Evolutionary conservation across 2,329 filamentous ascomycete genomes (phyloP), one percentile per base, ranked within the genome.

Genomic region (Colletotrichum kahawae): DNA sequence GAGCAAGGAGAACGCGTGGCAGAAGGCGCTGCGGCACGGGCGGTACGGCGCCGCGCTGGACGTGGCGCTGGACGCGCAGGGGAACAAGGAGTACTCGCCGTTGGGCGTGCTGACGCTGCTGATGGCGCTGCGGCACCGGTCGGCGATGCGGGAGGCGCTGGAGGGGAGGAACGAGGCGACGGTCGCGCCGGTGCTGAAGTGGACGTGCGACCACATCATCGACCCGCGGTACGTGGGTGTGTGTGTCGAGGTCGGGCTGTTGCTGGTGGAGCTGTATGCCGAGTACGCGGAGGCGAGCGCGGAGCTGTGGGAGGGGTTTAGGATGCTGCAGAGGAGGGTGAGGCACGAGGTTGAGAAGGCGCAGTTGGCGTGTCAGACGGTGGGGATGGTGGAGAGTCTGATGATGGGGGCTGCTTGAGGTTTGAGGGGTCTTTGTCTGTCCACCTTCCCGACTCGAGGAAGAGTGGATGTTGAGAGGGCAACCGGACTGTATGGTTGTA

Each of bases 231-330:
- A 97, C 82, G 92, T 97, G 63, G 90, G 90, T 75, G 87, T 98
- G 38, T 95, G 95, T 80, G 94, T 95, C 29, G 96, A 98, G 83
- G 92, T 97, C 27, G 93, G 93, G 18, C 90, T 97, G 80, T 89
- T 95, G 74, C 87, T 98, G 43, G 87, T 98, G 24, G 96, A 99
- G 81, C 87, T 98, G 48, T 99, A 98, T 83, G 92, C 94, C 34
- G 93, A 95, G 82, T 94, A 95, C 78, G 89, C 95, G 29, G 94
- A 92, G 3, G 92, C 92, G 65, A 95, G 93, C 43, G 88, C 91
- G 8, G 92, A 94, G 82, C 90, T 98, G 71, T 92, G 95, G 76
- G 88, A 88, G 65, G 89, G 93, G 64, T 92, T 98, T 80, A 89
- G 91, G 79, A 88, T 88, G 64, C 87, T 98, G 77, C 92, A 94